Evolutionary conservation across 441 rosid genomes (phyloP), one percentile per base, ranked within the genome.

Genomic region (Aquilaria agallochum): DNA sequence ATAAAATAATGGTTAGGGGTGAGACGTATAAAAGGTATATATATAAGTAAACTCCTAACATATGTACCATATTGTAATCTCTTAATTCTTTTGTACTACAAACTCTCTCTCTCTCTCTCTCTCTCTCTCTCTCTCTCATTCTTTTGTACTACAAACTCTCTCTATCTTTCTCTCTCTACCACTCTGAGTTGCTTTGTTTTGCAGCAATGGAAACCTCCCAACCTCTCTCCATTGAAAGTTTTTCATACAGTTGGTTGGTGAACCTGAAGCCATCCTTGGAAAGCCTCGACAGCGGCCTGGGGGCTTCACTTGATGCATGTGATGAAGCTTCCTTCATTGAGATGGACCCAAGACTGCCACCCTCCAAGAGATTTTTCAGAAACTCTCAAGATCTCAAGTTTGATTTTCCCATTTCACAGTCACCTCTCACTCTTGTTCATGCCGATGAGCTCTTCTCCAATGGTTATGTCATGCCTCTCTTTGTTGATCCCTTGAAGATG

Each of bases 291-390:
- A 66, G 67, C 67, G 79, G 88, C 47, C 32, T 76, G n/a, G 60
- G 90, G 69, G 72, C 81, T 62, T 77, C 86, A 2, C 66, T 78
- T 66, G 88, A 92, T 71, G 82, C 75, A 58, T 76, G 74, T 14
- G 96, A 85, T 70, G 96, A 85, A 57, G 80, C 92, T 61, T 83
- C 87, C 36, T 93, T 88, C 89, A 93, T 93, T 27, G 97, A 93
- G 71, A 88, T 93, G 98, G 98, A 93, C 81, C 95, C 98, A 31
- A 84, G 83, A 68, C 72, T 88, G 75, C 90, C 96, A 61, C 92
- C 97, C 49, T 94, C 98, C 5, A 87, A 79, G 84, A 84, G 98
- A 73, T 94, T 93, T 88, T 74, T 78, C 53, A 72, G 76, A 60
- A 82, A 60, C 53, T 78, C 90, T 54, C 85, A 85, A 49, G 98